Percentiles rank a stretch among this genome's conserved stretches.
Conservation (phyloP, 768 basidiomycete genomes). For the Lyophyllum decastes region DNA sequence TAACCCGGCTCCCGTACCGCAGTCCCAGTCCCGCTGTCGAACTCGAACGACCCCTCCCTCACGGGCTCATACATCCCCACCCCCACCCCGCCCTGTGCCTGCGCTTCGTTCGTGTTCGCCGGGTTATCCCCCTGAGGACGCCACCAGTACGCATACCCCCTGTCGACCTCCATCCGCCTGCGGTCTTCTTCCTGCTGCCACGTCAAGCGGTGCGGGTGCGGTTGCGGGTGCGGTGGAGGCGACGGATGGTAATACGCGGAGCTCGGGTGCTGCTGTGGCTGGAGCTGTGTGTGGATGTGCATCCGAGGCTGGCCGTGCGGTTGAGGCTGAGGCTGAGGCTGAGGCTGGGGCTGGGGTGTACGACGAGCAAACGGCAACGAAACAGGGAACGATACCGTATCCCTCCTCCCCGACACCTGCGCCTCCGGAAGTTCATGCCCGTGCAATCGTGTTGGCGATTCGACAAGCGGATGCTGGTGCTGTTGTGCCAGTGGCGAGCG, state of each 20-base stretch:
- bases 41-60: slow-evolving; percentile 16
- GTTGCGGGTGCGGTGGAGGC: slow-evolving; percentile 12
- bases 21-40: neutral
- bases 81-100: neutral
- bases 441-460: too few relatives aligned
- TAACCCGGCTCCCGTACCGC: neutral
- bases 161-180: slow-evolving; percentile 3
- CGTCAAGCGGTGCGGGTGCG: slow-evolving; percentile 9
- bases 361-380: too few relatives aligned
- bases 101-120: too few relatives aligned
- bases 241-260: slow-evolving; percentile 12
- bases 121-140: neutral
- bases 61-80: slow-evolving; percentile 6
- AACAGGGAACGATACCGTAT: neutral
- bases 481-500: neutral
- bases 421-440: too few relatives aligned
- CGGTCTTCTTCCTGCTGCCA: slow-evolving; percentile 15
- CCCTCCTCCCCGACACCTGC: too few relatives aligned
- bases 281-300: too few relatives aligned
- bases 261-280: too few relatives aligned
- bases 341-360: too few relatives aligned
- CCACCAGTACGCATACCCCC: slow-evolving; percentile 16
- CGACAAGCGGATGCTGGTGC: neutral
- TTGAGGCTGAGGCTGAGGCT: too few relatives aligned
- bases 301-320: too few relatives aligned